Conservation (phyloP, 2,329 filamentous ascomycete genomes). For the Colletotrichum incanum region DNA sequence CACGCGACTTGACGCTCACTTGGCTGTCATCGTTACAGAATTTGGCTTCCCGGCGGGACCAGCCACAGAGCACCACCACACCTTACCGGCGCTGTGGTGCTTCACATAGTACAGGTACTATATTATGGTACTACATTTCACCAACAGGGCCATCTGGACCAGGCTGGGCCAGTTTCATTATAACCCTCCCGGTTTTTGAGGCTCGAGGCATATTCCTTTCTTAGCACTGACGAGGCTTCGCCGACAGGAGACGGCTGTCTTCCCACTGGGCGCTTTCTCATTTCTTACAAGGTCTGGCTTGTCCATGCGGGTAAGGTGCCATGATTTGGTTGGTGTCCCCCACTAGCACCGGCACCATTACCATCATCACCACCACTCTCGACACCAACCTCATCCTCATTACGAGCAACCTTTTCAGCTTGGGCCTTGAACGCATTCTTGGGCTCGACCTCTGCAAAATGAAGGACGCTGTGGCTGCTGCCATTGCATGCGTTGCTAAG, state of each 20-base stretch:
- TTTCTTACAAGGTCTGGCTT: constrained; percentile 16
- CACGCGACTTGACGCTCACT: constrained; percentile 2
- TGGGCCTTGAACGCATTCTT: neutral
- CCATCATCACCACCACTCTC: neutral
- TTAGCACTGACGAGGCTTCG: constrained; percentile 9
- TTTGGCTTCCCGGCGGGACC: constrained; percentile 29
- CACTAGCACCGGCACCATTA: neutral
- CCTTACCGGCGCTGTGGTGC: constrained; percentile 7
- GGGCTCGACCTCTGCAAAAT: neutral
- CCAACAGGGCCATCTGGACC: neutral
- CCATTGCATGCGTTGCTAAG: neutral
- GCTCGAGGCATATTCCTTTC: neutral
- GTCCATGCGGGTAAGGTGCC: neutral
- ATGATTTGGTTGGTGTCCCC: constrained; percentile 13
- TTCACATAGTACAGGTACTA: too few relatives aligned
- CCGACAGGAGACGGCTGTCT: neutral
- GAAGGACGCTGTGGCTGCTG: constrained; percentile 1
- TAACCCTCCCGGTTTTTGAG: neutral
- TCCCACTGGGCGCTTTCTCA: constrained; percentile 19
- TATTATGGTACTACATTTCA: neutral
- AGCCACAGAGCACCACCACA: constrained; percentile 22
- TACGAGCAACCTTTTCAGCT: neutral
- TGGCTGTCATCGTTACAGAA: constrained; percentile 22
- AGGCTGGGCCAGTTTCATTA: constrained; percentile 20
- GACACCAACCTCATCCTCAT: neutral